Evolutionary conservation across 2,329 filamentous ascomycete species (phyloP).

Genomic region (Paecilomyces variotii): DNA sequence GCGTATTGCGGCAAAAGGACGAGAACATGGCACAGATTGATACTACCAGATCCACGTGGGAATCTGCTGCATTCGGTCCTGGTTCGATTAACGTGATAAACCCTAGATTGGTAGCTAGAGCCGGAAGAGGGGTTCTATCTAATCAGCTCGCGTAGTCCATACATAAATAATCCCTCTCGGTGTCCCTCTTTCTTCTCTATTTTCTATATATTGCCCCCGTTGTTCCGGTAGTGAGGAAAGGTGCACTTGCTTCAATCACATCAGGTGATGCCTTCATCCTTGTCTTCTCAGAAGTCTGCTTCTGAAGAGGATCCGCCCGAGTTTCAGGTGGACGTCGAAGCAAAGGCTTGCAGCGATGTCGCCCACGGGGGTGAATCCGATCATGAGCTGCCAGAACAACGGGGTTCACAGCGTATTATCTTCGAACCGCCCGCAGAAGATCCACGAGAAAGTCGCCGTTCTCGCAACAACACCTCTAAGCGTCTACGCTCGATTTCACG

Average conservation of each 20-base stretch:
- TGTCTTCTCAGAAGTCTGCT: not conserved
- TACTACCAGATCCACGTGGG: not conserved
- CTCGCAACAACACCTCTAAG: not conserved
- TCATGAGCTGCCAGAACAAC: not conserved
- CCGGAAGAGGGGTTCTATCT: not conserved
- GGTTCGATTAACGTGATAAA: not conserved
- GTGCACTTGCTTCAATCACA: not conserved
- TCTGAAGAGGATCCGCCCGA: not conserved
- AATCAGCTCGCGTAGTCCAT: not conserved
- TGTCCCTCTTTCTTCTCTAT: not conserved
- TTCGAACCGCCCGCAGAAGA: not conserved
- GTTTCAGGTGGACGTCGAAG: not conserved
- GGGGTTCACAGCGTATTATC: not conserved
- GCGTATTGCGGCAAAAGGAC: not conserved
- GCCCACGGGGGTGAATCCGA: not conserved
- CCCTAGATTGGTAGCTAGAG: not conserved
- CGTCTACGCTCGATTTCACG: conserved; percentile 3
- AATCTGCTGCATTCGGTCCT: not conserved
- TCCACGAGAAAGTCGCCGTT: not conserved
- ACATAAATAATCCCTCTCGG: not conserved
- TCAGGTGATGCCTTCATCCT: not conserved
- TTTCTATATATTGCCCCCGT: not conserved
- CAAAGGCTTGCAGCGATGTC: not conserved
- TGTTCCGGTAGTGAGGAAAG: not conserved
- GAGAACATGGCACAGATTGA: not conserved